These are phyloP conservation scores for Russula abietina DNA, from an alignment of 768 basidiomycete genomes.

Conservation along the genomic window DNA sequence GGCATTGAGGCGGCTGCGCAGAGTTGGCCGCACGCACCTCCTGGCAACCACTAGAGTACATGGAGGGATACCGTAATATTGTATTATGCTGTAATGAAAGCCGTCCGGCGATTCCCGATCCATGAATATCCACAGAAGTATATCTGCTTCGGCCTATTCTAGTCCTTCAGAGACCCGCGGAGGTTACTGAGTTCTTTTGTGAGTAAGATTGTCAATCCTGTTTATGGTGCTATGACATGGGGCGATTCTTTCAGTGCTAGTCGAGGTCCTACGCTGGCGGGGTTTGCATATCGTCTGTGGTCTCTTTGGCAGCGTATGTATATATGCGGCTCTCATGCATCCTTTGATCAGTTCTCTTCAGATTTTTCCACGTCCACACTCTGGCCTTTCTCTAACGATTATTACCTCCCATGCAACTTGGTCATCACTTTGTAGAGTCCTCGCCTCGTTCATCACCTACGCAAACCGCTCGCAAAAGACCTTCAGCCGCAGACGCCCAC, in stretches of 20 bases:
- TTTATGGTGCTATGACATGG: background rate
- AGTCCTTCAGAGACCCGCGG: background rate
- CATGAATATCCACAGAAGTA: background rate
- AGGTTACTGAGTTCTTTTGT: background rate
- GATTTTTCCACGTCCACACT: constrained; percentile 40
- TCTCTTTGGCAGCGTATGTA: background rate
- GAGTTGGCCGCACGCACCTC: constrained; percentile 30
- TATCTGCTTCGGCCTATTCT: background rate
- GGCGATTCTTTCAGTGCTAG: background rate
- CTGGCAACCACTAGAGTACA: constrained; percentile 28
- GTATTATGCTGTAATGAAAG: background rate
- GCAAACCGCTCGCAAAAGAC: constrained; percentile 40
- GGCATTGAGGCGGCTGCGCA: constrained; percentile 52
- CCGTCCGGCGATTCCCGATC: background rate
- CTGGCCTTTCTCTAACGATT: constrained; percentile 41
- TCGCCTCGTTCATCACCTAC: constrained; percentile 23
- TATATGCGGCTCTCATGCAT: background rate
- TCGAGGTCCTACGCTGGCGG: background rate
- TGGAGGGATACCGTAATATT: background rate
- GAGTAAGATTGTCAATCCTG: background rate
- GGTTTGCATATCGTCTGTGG: background rate
- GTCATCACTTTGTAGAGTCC: constrained; percentile 33
- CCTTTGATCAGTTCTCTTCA: constrained; percentile 1
- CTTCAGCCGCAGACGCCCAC: constrained; percentile 39
- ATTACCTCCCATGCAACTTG: constrained; percentile 55